These are phyloP conservation scores for Ustilago hordei DNA, from an alignment of 1,284 basidiomycete species.

Conservation along the genomic window DNA sequence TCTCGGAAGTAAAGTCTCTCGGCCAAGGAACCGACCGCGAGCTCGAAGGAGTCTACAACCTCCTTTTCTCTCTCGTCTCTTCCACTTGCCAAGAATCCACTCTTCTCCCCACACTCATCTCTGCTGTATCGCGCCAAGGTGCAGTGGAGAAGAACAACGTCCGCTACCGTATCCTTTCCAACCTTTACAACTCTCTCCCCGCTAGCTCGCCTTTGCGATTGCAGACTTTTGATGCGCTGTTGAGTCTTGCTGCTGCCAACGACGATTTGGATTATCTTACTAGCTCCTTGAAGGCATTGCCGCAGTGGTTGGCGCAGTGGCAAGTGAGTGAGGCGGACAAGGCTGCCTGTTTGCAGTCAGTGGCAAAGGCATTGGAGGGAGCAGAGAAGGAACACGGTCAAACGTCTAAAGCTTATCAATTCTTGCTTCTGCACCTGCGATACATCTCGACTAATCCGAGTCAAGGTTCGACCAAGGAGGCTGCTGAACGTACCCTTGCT, in stretches of 20 bases:
- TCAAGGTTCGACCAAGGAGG: conserved; percentile 18
- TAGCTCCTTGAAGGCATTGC: conserved; percentile 53
- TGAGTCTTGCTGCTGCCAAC: conserved; percentile 58
- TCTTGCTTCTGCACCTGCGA: conserved; percentile 61
- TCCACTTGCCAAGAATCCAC: conserved; percentile 14
- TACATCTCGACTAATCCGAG: conserved; percentile 54
- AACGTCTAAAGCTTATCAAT: conserved; percentile 59
- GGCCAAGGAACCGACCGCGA: conserved; percentile 65
- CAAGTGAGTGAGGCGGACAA: conserved; percentile 52
- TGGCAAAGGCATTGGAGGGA: conserved; percentile 56
- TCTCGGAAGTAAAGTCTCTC: conserved; percentile 48
- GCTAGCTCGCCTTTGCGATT: conserved; percentile 55
- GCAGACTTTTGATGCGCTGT: conserved; percentile 55
- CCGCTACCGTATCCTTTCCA: conserved; percentile 61
- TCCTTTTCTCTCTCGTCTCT: conserved; percentile 58
- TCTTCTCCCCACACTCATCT: conserved; percentile 43
- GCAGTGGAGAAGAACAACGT: conserved; percentile 50
- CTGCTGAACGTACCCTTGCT: conserved; percentile 60
- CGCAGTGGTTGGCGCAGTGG: conserved; percentile 66
- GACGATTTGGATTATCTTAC: conserved; percentile 66
- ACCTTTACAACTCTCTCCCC: conserved; percentile 66
- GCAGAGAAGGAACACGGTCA: conserved; percentile 57
- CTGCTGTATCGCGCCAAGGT: conserved; percentile 31
- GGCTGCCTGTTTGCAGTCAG: conserved; percentile 50
- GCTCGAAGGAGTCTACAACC: conserved; percentile 66